Percentiles rank a stretch among this genome's conserved stretches.
phyloP scores from a whole-genome alignment of 1,284 basidiomycete genomes.

The Malassezia furfur region DNA sequence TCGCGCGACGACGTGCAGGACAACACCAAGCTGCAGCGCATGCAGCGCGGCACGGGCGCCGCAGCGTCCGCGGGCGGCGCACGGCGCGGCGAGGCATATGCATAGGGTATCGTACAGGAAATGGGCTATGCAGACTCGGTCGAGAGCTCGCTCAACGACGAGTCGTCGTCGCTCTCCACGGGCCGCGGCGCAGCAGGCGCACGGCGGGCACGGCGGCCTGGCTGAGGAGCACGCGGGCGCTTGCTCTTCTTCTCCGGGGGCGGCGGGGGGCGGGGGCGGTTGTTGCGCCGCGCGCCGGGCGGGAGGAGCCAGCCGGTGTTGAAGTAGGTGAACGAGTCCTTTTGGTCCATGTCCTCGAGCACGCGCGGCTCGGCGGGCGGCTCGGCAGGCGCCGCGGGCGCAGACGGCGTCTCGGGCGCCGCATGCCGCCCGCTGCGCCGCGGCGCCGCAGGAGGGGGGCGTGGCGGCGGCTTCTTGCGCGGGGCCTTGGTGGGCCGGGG shows the following conservation, averaged over 20 bases:
- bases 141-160: slow-evolving; percentile 16
- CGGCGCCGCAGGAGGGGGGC: neutral
- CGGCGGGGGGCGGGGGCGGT: slow-evolving; percentile 13
- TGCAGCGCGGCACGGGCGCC: slow-evolving; percentile 8
- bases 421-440: neutral
- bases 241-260: too few species aligned
- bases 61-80: neutral
- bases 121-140: neutral
- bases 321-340: slow-evolving; percentile 70
- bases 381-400: neutral
- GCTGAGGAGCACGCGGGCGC: too few species aligned
- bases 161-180: neutral
- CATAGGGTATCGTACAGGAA: neutral
- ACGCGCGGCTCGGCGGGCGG: slow-evolving; percentile 8
- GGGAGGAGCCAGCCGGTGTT: slow-evolving; percentile 82
- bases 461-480: neutral
- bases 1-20: slow-evolving; percentile 30
- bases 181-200: neutral
- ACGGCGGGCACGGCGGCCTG: neutral
- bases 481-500: neutral
- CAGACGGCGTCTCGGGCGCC: neutral
- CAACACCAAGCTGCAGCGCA: slow-evolving; percentile 8
- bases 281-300: slow-evolving; percentile 50
- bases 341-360: slow-evolving; percentile 56
- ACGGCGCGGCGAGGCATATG: neutral